A percentile compares a stretch with the other conserved stretches of the same genome.
Conservation (phyloP, 345 rosid genomes). For the Syzygium aqueum region DNA sequence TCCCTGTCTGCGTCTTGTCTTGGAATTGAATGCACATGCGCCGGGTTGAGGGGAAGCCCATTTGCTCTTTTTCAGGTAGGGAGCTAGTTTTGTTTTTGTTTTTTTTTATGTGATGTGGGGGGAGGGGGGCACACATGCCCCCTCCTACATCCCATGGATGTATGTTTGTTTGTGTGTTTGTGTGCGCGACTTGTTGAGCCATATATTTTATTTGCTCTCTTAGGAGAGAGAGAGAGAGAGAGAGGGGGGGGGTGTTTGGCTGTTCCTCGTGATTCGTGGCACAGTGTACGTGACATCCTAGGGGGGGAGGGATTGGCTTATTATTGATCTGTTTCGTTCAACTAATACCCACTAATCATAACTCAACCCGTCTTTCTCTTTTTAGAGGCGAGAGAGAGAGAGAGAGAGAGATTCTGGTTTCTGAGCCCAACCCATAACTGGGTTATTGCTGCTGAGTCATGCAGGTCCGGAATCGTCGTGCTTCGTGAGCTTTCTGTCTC, state of each 20-base stretch:
- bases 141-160: not conserved
- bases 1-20: not conserved
- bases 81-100: not conserved
- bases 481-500: not conserved
- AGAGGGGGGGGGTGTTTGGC: not conserved
- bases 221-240: not conserved
- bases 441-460: not conserved
- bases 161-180: no score
- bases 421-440: not conserved
- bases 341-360: not conserved
- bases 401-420: not conserved
- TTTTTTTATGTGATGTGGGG: not conserved
- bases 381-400: not conserved
- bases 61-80: not conserved
- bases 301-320: not conserved
- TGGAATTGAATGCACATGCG: not conserved
- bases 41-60: not conserved
- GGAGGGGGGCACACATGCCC: not conserved
- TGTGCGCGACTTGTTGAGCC: not conserved
- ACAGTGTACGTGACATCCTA: not conserved
- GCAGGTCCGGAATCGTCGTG: not conserved
- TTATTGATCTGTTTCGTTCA: conserved; percentile 1
- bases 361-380: not conserved
- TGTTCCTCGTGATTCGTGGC: conserved; percentile 1
- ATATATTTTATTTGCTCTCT: not conserved